Base-by-base conservation (phyloP, 768 basidiomycete genomes). In the Cyclocybe cylindracea region DNA sequence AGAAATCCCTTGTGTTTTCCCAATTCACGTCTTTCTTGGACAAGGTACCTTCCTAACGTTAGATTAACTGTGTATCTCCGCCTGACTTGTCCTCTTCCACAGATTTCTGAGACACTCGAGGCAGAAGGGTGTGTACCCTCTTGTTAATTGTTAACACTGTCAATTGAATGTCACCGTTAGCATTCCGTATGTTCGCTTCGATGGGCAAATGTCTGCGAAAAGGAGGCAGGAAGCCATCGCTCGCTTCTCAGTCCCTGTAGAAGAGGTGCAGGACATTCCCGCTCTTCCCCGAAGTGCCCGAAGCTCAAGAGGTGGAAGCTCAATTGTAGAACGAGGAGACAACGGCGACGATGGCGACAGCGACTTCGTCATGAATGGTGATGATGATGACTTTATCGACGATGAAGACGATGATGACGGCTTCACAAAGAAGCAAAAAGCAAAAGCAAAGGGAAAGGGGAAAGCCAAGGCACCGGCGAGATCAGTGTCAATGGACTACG, bases 21-120 rank as follows among this genome's bases (percentile, higher is more conserved):
- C 93, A 95, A 60, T 95, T 94, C 61, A 95, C 91, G 3, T 80
- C 83, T 2, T 94, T 91, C 70, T 66, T 94, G 47, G 86, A 91
- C 70, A 87, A 91, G 73, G 91, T 87, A 54, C 5, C 5, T 24
- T 24, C 24, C 24, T 24, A 44, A 63, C 38, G 10, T 10, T 10
- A 39, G 40, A 37, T 37, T 34, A 10, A 7, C 34, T 16, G n/a
- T 19, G 10, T 7, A 39, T 32, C 18, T 48, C 19, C 2, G 24
- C 1, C 14, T 32, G 18, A 35, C 10, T 19, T 3, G 8, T 36
- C 42, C 46, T 31, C 33, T 48, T 32, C 44, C 50, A 31, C 52
- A 91, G 87, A 87, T 94, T 56, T 87, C 78, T 3, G 82, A 87
- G 51, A 76, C 75, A 7, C 66, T 94, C 38, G 83, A 87, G 34